Base-by-base conservation (phyloP, 2,329 filamentous ascomycete species). In the Alternaria panax region DNA sequence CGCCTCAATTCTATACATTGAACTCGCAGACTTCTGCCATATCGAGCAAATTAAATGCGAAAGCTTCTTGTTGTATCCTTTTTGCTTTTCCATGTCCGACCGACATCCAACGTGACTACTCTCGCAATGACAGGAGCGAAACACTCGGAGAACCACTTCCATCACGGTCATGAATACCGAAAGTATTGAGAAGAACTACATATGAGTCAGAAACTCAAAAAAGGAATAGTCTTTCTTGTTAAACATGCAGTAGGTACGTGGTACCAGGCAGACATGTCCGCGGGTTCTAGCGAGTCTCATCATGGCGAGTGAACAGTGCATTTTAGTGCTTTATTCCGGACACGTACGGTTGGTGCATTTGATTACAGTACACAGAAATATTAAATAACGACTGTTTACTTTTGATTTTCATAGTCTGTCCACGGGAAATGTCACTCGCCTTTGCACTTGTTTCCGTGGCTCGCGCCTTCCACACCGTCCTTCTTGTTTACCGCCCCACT, bases 401-500 rank as follows among this genome's bases (percentile, higher is more conserved):
- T 12, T n/a, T 7, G n/a, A 16, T 14, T 14, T 9, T 12, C 2
- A n/a, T 36, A 16, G 14, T 11, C 34, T 2, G 43, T 50, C 11
- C 20, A 25, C 45, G 12, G 4, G 16, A 18, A 32, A 22, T 22
- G 11, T 41, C 43, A 50, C 20, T 32, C 2, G 3, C 16, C 30
- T 45, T 20, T 18, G 28, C 34, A 22, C 25, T 30, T 11, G 14
- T 22, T 9, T 20, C 34, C n/a, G 20, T 38, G 11, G 22, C 40
- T 43, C 11, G 34, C 41, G 16, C 51, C 34, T 54, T 58, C 41
- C 30, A 22, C 48, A 46, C 40, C 30, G 25, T 18, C 7, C 34
- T 53, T 14, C 36, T 41, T 36, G 28, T 52, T 52, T 43, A 32
- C 46, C 28, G 54, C 54, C 30, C 48, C 54, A 43, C 47, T 45